phyloP scores from a whole-genome alignment of 139 green algal genomes.

The Chlorella sp. region DNA sequence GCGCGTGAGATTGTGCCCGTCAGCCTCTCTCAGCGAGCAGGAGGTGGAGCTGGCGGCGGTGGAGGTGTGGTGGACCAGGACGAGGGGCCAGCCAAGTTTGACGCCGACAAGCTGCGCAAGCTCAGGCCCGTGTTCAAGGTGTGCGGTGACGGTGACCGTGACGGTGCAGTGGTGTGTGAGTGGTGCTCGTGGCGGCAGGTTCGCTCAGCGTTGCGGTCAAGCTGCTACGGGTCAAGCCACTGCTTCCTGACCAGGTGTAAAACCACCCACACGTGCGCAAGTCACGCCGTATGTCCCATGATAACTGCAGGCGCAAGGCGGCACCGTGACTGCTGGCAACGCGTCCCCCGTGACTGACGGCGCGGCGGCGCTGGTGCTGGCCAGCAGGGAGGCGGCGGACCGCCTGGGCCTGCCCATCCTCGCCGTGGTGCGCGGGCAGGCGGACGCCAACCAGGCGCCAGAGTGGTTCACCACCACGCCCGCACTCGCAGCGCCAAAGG shows the following conservation, averaged over 20 bases:
- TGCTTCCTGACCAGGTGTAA: no score
- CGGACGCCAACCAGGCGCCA: slow-evolving; percentile 47
- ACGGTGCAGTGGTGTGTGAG: neutral
- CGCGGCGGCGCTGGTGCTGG: slow-evolving; percentile 80
- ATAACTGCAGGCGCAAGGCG: slow-evolving; percentile 23
- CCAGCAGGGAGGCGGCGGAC: slow-evolving; percentile 20
- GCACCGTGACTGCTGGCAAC: slow-evolving; percentile 83
- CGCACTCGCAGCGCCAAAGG: slow-evolving; percentile 55
- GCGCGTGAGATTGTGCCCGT: slow-evolving; percentile 60
- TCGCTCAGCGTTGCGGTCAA: no score
- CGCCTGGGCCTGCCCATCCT: slow-evolving; percentile 29
- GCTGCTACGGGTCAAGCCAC: no score
- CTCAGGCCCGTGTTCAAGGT: slow-evolving; percentile 72
- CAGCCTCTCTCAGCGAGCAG: slow-evolving; percentile 13
- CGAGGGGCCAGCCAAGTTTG: slow-evolving; percentile 60
- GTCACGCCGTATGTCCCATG: no score
- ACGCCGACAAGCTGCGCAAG: slow-evolving; percentile 61
- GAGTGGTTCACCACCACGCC: slow-evolving; percentile 79
- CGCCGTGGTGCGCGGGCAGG: slow-evolving; percentile 11
- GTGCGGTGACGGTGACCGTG: slow-evolving; percentile 13
- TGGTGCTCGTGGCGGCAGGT: no score
- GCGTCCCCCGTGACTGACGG: slow-evolving; percentile 80
- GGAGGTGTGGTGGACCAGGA: slow-evolving; percentile 27
- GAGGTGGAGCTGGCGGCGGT: no score
- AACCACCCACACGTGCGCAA: no score